These are phyloP conservation scores for Cardamine resedifolia DNA, from an alignment of 345 rosid genomes.

Conservation along the genomic window DNA sequence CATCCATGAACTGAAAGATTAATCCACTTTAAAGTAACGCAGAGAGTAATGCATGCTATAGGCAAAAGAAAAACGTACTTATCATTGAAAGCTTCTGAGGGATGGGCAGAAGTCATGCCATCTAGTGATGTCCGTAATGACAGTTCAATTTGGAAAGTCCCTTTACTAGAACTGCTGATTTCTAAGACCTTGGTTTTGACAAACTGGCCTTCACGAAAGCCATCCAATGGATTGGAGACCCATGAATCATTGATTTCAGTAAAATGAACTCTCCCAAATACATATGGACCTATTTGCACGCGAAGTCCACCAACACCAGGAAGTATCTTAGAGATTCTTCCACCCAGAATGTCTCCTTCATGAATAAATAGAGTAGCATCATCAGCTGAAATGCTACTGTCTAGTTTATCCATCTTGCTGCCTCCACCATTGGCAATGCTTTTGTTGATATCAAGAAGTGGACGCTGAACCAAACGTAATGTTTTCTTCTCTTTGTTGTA, in stretches of 20 bases:
- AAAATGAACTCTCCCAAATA: conserved; percentile 83
- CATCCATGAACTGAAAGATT: background rate
- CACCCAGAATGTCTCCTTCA: conserved; percentile 83
- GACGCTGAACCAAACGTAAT: conserved; percentile 65
- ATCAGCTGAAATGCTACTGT: conserved; percentile 37
- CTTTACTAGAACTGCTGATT: conserved; percentile 58
- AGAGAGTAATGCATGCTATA: background rate
- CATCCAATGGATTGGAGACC: conserved; percentile 72
- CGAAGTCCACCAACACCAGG: conserved; percentile 84
- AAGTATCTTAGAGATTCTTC: conserved; percentile 71
- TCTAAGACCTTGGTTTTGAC: conserved; percentile 93
- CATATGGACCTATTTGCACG: conserved; percentile 80
- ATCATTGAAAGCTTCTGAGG: conserved; percentile 39
- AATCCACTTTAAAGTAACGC: background rate
- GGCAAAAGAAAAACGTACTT: conserved; percentile 49
- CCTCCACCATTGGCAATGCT: conserved; percentile 31
- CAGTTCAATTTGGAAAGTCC: conserved; percentile 71
- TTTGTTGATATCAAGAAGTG: conserved; percentile 37
- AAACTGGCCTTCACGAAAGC: conserved; percentile 73
- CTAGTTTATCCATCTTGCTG: conserved; percentile 26
- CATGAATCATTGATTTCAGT: conserved; percentile 76
- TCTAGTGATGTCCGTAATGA: conserved; percentile 61
- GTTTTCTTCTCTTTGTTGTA: conserved; percentile 63
- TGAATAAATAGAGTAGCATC: conserved; percentile 51
- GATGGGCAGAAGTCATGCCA: conserved; percentile 51